phyloP scores from a whole-genome alignment of 257 asterid genomes.

The Forsythia viridissima region DNA sequence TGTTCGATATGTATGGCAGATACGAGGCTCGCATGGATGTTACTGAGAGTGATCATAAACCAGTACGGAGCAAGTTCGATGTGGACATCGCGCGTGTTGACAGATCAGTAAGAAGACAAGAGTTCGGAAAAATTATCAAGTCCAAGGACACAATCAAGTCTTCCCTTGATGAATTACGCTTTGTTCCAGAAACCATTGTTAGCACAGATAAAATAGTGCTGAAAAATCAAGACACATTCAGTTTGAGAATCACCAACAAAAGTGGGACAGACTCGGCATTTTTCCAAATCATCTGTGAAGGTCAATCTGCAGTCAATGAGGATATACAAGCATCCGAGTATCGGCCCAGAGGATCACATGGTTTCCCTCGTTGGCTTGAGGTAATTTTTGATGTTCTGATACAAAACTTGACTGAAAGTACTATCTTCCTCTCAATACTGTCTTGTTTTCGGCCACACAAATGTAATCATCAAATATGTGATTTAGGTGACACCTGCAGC shows the following conservation, averaged over 20 bases:
- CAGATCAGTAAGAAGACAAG: conserved; percentile 79
- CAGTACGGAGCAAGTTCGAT: conserved; percentile 82
- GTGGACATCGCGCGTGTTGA: conserved; percentile 78
- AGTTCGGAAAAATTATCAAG: conserved; percentile 63
- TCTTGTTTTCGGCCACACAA: not conserved
- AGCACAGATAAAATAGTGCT: conserved; percentile 58
- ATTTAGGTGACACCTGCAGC: conserved; percentile 74
- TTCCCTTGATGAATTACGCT: conserved; percentile 50
- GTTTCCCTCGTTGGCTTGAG: conserved; percentile 98
- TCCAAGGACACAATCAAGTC: conserved; percentile 46
- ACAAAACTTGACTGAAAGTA: not conserved
- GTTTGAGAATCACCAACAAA: conserved; percentile 65
- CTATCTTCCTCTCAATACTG: not conserved
- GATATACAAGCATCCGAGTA: conserved; percentile 44
- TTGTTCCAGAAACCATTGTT: conserved; percentile 64
- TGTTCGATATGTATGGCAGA: conserved; percentile 36
- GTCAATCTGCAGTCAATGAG: conserved; percentile 64
- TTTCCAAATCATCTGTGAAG: conserved; percentile 73
- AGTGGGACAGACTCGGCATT: conserved; percentile 60
- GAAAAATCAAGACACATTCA: conserved; percentile 68
- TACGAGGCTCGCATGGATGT: conserved; percentile 96
- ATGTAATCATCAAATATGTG: not conserved
- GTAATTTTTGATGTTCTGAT: conserved; percentile 33
- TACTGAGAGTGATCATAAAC: conserved; percentile 94
- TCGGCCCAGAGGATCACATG: conserved; percentile 69